Base-by-base conservation (phyloP, 441 rosid genomes). In the Gossypium schwendimanii region DNA sequence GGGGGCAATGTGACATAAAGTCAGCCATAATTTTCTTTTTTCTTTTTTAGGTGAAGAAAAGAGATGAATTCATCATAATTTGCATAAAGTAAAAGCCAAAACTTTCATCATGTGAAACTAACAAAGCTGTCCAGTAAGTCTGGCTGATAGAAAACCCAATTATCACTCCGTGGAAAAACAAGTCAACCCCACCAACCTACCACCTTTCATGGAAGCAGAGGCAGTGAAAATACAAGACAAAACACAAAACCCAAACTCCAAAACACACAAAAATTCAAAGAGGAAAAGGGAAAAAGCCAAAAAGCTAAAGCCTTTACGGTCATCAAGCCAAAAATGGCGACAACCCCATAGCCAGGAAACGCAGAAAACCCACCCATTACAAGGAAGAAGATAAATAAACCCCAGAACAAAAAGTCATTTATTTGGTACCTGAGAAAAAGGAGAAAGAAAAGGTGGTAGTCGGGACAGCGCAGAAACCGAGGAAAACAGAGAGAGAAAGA, bases 111-210 rank as follows among this genome's bases (percentile, higher is more conserved):
- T 75, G 54, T 45, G 39, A 65, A 73, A 52, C 75, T 68, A 75
- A 78, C 71, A 60, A 77, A 76, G 64, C 59, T 65, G 39, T 67
- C 72, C 75, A 73, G 44, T 65, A 62, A 60, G 47, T 65, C 63
- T 59, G 58, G 66, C 60, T 21, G 26, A 57, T 36, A 72, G 75
- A 76, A 81, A 49, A 74, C 60, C 63, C 60, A 39, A 44, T 80
- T 28, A 36, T 78, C 62, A 58, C 49, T 44, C 71, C 61, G 14
- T 52, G 63, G 63, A 39, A 69, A 82, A 76, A 26, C 49, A 87
- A 89, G 94, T 89, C 94, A 89, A 87, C 94, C 77, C 89, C 87
- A 83, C 84, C 82, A 87, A 81, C 83, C 90, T 81, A 86, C 89
- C 91, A 89, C 88, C 91, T 85, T 87, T 85, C 86, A 77, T 81